Base-by-base conservation (phyloP, 2,329 filamentous ascomycete species). In the Elsinoe australis region DNA sequence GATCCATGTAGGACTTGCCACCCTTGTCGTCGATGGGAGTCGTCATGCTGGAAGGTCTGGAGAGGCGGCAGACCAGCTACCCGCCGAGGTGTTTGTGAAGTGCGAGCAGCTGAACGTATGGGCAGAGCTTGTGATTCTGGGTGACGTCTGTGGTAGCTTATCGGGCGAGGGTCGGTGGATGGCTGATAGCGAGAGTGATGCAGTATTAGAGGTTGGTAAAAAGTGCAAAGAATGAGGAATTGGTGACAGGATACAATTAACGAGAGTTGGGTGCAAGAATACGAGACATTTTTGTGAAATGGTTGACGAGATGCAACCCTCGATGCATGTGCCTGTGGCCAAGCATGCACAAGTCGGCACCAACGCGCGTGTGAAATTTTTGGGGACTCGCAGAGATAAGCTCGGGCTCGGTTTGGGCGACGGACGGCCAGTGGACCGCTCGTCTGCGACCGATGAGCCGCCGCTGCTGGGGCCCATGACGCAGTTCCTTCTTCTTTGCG, bases 11-110 rank as follows among this genome's bases (percentile, higher is more conserved):
- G n/a, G 55, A 58, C 36, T 61, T 62, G 52, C 64, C 61, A 5
- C 55, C 58, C 49, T 57, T 52, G 41, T 66, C 63, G 49, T 64
- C 58, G 12, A 56, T 51, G 1, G 63, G 63, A 12, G 62, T 64
- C 14, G 58, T 56, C 63, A 66, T 66, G 48, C 26, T 54, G 49
- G 29, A 10, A 19, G 9, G 18, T 5, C 19, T n/a, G 10, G 35
- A 32, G 26, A 32, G 22, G n/a, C 26, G 26, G 28, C 28, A 44
- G 39, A 32, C 39, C 39, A 32, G 39, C 39, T 44, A 44, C 26
- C 39, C 26, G 26, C 6, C 7, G 6, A 12, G 6, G 26, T 6
- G 26, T 7, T 29, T 6, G 26, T 29, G 26, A 7, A 29, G 6
- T 6, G 12, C 12, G 6, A 29, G 26, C 7, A 29, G 26, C 26